Percentiles rank a stretch among this genome's conserved stretches.
Evolutionary conservation across 2,329 filamentous ascomycete genomes (phyloP).

Genomic region (Colletotrichum sp.): DNA sequence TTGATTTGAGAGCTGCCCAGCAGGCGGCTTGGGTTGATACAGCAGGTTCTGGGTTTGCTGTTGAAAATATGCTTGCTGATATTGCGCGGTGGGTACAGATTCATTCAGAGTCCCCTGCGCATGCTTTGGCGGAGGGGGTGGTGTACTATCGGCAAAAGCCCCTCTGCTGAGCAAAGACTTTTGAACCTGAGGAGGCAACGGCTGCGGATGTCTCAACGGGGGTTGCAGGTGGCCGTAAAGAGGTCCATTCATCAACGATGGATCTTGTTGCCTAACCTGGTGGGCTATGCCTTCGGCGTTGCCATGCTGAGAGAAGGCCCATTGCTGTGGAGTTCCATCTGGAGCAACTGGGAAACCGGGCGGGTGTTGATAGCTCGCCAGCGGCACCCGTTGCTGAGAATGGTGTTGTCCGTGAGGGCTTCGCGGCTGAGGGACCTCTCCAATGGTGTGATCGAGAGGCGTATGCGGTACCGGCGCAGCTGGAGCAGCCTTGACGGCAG

Average conservation of each 20-base stretch:
- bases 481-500: conserved; percentile 18
- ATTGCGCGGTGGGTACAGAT: neutral
- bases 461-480: conserved; percentile 47
- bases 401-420: conserved; percentile 60
- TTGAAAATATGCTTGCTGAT: neutral
- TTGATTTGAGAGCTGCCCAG: conserved; percentile 33
- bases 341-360: conserved; percentile 31
- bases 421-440: conserved; percentile 55
- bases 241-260: neutral
- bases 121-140: conserved; percentile 18
- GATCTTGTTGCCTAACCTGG: neutral
- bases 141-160: conserved; percentile 15
- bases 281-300: neutral
- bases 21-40: conserved; percentile 20
- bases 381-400: conserved; percentile 3
- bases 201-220: conserved; percentile 46
- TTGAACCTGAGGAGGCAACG: conserved; percentile 61
- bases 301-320: neutral
- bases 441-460: conserved; percentile 58
- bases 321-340: conserved; percentile 8
- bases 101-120: conserved; percentile 2
- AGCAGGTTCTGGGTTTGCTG: conserved; percentile 19
- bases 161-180: conserved; percentile 23
- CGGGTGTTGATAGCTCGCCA: conserved; percentile 29
- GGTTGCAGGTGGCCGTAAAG: conserved; percentile 11